Evolutionary conservation across 306 rosid species (phyloP).

Genomic region (Senna tora): DNA sequence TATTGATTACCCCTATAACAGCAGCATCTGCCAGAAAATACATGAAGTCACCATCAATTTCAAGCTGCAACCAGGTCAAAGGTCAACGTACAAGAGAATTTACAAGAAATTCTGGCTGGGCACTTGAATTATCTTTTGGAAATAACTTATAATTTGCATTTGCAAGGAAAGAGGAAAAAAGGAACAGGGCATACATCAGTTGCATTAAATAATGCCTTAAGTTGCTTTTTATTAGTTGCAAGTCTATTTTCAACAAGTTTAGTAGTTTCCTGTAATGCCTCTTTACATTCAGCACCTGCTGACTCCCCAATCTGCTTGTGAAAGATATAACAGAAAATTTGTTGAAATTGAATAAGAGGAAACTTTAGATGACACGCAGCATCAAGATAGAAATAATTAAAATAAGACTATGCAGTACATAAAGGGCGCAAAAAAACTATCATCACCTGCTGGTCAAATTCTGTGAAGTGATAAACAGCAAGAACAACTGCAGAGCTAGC

Average conservation of each 20-base stretch:
- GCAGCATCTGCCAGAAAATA: constrained; percentile 90
- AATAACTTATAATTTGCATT: constrained; percentile 22
- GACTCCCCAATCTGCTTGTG: constrained; percentile 83
- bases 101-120: constrained; percentile 19
- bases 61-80: constrained; percentile 61
- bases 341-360: constrained; percentile 15
- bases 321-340: constrained; percentile 16
- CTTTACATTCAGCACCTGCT: constrained; percentile 87
- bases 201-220: constrained; percentile 76
- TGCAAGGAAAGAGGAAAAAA: constrained; percentile 33
- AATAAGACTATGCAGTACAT: background rate
- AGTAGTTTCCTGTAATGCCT: constrained; percentile 79
- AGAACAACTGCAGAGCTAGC: constrained; percentile 97
- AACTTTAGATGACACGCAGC: constrained; percentile 8
- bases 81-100: constrained; percentile 28
- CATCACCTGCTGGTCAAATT: constrained; percentile 86
- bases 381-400: background rate
- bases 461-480: constrained; percentile 73
- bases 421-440: background rate
- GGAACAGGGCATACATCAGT: constrained; percentile 54
- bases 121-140: background rate
- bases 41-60: constrained; percentile 81
- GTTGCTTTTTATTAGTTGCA: constrained; percentile 49
- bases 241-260: constrained; percentile 64
- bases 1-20: constrained; percentile 60